Evolutionary conservation across 176 grass and related monocot genomes (phyloP).

Genomic region (Bolboschoenus planiculmis): DNA sequence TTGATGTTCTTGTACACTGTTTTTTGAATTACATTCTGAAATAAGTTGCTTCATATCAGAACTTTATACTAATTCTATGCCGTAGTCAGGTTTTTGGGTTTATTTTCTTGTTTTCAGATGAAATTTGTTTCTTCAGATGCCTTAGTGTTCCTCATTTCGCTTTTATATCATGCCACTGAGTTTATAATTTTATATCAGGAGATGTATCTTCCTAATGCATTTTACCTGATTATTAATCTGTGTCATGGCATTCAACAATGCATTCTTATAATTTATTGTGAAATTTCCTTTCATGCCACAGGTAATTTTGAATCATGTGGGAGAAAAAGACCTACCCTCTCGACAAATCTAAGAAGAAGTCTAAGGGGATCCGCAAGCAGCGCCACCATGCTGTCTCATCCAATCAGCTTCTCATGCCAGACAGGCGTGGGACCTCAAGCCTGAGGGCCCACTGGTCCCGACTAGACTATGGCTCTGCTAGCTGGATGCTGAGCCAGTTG

Average conservation of each 20-base stretch:
- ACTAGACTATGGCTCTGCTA: conserved; percentile 2
- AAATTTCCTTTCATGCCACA: background rate
- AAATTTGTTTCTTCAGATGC: background rate
- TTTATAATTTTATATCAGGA: too few species aligned
- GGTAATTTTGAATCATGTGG: conserved; percentile 7
- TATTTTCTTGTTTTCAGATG: background rate
- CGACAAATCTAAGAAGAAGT: conserved; percentile 9
- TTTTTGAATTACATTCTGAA: background rate
- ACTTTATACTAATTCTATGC: background rate
- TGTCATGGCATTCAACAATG: background rate
- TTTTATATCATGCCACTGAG: background rate
- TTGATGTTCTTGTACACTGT: background rate
- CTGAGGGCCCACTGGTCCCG: background rate
- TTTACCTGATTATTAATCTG: background rate
- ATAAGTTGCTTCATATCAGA: background rate
- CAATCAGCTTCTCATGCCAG: conserved; percentile 9
- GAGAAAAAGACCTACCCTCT: background rate
- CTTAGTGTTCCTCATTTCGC: background rate
- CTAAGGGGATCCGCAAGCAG: conserved; percentile 12
- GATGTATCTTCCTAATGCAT: background rate
- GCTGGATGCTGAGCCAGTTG: conserved; percentile 24
- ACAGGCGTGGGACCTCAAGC: background rate
- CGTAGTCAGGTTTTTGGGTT: background rate
- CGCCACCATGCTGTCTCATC: conserved; percentile 7
- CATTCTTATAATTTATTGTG: background rate